Evolutionary conservation across 768 basidiomycete genomes (phyloP), one percentile per base, ranked within the genome.

Genomic region (Pleurotus platypus): DNA sequence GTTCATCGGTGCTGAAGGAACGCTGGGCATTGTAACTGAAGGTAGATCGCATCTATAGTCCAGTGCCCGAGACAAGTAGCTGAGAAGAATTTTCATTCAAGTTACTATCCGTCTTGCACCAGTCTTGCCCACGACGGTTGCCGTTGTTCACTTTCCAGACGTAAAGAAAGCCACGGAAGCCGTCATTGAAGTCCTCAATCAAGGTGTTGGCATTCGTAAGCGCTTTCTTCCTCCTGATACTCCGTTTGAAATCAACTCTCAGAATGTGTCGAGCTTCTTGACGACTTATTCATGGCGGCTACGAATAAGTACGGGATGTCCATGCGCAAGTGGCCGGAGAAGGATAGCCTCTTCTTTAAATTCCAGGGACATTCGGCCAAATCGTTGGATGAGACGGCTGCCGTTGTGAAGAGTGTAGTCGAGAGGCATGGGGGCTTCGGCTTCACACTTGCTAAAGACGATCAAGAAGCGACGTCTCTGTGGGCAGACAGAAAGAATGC

Each of bases 1-100:
- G 2, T 94, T 94, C 72, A 89, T 94, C 48, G 93, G 93, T 3
- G 90, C 91, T 2, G 93, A 94, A 69, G 93, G 93, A 5, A 95
- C 92, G 0, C 69, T 94, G 46, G 93, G 93, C 3, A 89, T 95
- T 61, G 84, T 95, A n/a, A 93, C 90, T 0, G 92, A 94, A 75
- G 87, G 89, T 81, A 54, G 48, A 62, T 37, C 7, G 18, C 38
- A 30, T 20, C 11, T 40, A 35, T 22, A 51, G 49, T 57, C 18
- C 12, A 35, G 45, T 11, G 16, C 22, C 15, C 46, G 9, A 15
- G 46, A 20, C 24, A 27, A 45, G 7, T 13, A 48, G 20, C 46
- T 15, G 20, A 20, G 20, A 48, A 15, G 24, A 48, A 3, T 26
- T 5, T 4, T 12, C 8, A 18, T 16, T 46, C 9, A 45, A 91